A percentile compares a stretch with the other conserved stretches of the same genome.
Conservation (phyloP, 352 stramenopile species). For the Phytophthora agathidicida region DNA sequence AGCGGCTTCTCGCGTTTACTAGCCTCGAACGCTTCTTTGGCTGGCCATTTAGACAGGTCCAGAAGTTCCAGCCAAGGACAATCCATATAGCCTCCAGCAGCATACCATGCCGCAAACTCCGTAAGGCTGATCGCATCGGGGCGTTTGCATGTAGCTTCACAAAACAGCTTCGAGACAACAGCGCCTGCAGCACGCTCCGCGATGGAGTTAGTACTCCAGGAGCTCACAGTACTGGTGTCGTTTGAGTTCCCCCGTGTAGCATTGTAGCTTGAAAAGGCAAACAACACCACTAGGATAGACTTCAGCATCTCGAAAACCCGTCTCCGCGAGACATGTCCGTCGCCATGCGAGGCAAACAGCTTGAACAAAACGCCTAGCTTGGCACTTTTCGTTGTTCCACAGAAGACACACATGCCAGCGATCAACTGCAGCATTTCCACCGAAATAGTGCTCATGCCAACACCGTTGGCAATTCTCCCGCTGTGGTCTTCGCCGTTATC, state of each 20-base stretch:
- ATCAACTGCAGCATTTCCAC: slow-evolving; percentile 78
- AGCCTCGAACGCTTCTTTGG: slow-evolving; percentile 88
- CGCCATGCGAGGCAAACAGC: slow-evolving; percentile 69
- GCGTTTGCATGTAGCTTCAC: slow-evolving; percentile 66
- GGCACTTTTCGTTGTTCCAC: slow-evolving; percentile 93
- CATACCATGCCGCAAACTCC: slow-evolving; percentile 98
- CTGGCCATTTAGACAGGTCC: slow-evolving; percentile 95
- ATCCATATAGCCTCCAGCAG: slow-evolving; percentile 92
- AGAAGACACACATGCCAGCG: slow-evolving; percentile 93
- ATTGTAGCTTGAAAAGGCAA: slow-evolving; percentile 86
- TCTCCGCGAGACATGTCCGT: slow-evolving; percentile 69
- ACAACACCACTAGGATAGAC: slow-evolving; percentile 80
- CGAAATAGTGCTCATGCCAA: slow-evolving; percentile 51
- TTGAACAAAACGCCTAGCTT: slow-evolving; percentile 93
- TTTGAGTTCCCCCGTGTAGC: slow-evolving; percentile 64
- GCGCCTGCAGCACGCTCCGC: slow-evolving; percentile 88
- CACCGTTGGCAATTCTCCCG: slow-evolving; percentile 18
- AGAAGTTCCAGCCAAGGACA: slow-evolving; percentile 97
- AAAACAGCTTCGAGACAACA: slow-evolving; percentile 91
- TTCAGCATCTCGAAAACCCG: slow-evolving; percentile 87
- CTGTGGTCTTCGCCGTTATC: slow-evolving; percentile 31
- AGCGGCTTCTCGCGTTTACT: slow-evolving; percentile 85
- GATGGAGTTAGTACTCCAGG: slow-evolving; percentile 80
- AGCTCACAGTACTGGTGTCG: slow-evolving; percentile 58
- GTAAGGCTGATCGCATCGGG: slow-evolving; percentile 90